These are phyloP conservation scores for Neocallimastix lanati DNA, from an alignment of 192 early-diverging fungal genomes.

Conservation along the genomic window DNA sequence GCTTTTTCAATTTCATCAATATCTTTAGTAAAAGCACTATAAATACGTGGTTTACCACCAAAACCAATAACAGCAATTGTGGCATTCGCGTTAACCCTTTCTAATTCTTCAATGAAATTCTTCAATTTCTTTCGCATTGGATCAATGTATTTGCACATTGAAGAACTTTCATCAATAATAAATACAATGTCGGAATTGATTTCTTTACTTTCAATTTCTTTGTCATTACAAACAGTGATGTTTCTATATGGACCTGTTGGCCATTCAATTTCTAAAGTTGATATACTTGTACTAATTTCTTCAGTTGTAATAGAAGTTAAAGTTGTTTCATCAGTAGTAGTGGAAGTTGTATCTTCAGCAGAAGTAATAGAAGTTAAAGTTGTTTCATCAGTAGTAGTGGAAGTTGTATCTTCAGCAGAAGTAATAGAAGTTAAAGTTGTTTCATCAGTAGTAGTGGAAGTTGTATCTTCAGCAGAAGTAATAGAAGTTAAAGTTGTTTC, in stretches of 20 bases:
- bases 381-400: no score
- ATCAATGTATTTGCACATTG: background rate
- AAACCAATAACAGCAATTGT: background rate
- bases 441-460: no score
- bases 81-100: background rate
- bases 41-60: background rate
- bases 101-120: background rate
- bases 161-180: background rate
- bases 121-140: background rate
- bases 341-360: no score
- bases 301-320: no score
- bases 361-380: no score
- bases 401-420: no score
- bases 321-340: no score
- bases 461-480: no score
- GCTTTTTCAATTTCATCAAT: background rate
- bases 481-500: no score
- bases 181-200: background rate
- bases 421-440: no score
- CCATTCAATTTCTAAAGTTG: no score
- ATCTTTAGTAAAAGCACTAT: background rate
- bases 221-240: background rate
- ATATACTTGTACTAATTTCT: no score
- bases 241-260: background rate
- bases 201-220: background rate